phyloP scores from a whole-genome alignment of 352 stramenopile genomes.

The Phytophthora cactorum region DNA sequence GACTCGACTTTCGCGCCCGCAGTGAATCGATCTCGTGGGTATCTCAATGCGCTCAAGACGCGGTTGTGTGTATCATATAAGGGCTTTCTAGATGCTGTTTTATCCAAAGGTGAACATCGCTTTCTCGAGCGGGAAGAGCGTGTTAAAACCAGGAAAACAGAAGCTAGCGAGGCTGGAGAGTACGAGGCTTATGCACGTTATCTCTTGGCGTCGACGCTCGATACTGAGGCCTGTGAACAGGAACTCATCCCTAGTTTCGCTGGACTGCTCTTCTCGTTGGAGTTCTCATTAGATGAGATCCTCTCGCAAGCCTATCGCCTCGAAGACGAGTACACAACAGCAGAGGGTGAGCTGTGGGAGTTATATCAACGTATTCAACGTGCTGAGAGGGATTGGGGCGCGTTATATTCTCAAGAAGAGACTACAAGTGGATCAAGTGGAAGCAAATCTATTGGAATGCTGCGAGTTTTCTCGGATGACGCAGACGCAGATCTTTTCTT shows the following conservation, averaged over 20 bases:
- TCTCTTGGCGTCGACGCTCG: constrained; percentile 52
- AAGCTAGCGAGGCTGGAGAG: constrained; percentile 36
- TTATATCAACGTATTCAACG: constrained; percentile 37
- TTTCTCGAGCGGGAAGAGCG: constrained; percentile 21
- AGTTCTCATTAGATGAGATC: constrained; percentile 44
- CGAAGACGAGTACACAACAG: constrained; percentile 41
- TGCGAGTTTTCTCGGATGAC: constrained; percentile 53
- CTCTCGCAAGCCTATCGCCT: constrained; percentile 42
- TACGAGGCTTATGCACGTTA: constrained; percentile 56
- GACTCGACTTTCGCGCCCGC: constrained; percentile 49
- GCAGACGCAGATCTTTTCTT: constrained; percentile 62
- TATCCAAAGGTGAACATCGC: neutral
- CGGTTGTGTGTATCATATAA: constrained; percentile 24
- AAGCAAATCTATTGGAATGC: constrained; percentile 18
- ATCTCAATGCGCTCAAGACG: constrained; percentile 69
- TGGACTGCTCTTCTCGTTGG: constrained; percentile 61
- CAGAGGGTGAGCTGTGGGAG: constrained; percentile 46
- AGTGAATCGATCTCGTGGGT: constrained; percentile 54
- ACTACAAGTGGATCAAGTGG: neutral
- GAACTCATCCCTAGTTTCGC: constrained; percentile 63
- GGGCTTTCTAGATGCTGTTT: constrained; percentile 8
- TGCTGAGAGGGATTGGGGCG: constrained; percentile 30
- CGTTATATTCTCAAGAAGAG: neutral
- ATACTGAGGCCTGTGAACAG: constrained; percentile 54
- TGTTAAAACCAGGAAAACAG: neutral